Percentiles rank a stretch among this genome's conserved stretches.
Evolutionary conservation across 2,329 filamentous ascomycete genomes (phyloP).

Genomic region (Neopestalotiopsis sp.): DNA sequence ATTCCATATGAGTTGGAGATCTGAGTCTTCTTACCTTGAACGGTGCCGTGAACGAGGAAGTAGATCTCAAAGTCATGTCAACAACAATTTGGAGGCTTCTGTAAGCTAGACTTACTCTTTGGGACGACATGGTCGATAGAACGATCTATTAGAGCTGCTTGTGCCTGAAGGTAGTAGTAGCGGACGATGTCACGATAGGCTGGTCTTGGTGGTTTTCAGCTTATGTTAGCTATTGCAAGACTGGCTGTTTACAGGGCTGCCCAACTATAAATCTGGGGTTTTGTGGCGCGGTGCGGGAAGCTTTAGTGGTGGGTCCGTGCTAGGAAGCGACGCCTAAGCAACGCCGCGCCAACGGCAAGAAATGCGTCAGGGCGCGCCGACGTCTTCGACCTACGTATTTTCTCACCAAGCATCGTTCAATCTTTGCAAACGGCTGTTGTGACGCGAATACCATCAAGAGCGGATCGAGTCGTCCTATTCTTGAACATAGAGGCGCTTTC

Average conservation of each 20-base stretch:
- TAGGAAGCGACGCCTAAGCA: neutral
- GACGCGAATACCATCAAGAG: neutral
- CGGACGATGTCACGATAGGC: no score
- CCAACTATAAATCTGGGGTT: neutral
- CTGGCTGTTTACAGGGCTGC: neutral
- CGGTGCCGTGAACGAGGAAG: conserved; percentile 69
- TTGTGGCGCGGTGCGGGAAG: neutral
- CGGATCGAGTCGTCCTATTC: neutral
- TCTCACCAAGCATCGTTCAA: neutral
- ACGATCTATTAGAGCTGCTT: neutral
- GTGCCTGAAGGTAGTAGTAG: neutral
- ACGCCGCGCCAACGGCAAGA: neutral
- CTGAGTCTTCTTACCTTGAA: conserved; percentile 62
- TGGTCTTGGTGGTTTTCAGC: conserved; percentile 3
- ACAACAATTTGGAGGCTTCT: no score
- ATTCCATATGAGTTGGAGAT: neutral
- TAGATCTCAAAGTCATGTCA: conserved; percentile 50
- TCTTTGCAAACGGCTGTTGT: neutral
- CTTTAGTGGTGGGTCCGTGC: neutral
- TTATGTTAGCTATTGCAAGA: neutral
- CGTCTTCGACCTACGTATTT: neutral
- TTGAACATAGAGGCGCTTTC: neutral
- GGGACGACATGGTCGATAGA: conserved; percentile 26
- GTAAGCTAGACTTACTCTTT: conserved; percentile 35
- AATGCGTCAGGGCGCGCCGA: neutral